Conservation (phyloP, 257 asterid species). For the Rhazya stricta region DNA sequence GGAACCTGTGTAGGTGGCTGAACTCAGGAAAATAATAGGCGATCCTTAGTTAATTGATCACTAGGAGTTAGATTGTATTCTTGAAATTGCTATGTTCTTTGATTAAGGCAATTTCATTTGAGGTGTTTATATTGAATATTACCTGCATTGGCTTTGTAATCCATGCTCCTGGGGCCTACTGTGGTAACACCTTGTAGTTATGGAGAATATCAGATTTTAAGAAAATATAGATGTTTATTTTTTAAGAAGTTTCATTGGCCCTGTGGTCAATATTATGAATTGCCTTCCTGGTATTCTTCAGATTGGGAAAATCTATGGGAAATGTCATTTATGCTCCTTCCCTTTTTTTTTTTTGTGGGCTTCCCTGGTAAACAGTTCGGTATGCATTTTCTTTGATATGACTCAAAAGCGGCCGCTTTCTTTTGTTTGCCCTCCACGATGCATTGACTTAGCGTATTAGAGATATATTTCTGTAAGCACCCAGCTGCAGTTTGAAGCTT, state of each 20-base stretch:
- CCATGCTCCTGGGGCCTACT: background rate
- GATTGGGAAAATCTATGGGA: background rate
- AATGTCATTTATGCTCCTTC: background rate
- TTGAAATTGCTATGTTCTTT: background rate
- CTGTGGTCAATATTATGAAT: background rate
- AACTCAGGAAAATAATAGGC: background rate
- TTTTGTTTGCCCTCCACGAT: conserved; percentile 38
- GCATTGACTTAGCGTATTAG: conserved; percentile 71
- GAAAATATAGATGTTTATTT: background rate
- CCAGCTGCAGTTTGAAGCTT: conserved; percentile 77
- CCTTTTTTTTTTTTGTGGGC: background rate
- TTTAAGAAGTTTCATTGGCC: background rate
- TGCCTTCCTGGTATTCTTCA: background rate
- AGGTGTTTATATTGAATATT: background rate
- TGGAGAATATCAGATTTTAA: background rate
- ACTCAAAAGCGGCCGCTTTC: conserved; percentile 11
- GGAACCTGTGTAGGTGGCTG: background rate
- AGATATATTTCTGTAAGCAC: conserved; percentile 62
- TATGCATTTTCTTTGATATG: background rate
- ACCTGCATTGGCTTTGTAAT: background rate
- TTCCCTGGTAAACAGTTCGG: too few relatives aligned
- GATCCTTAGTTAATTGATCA: background rate
- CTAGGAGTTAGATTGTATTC: background rate
- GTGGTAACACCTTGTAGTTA: background rate
- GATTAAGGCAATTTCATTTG: background rate